Percentiles rank a stretch among this genome's conserved stretches.
Conservation (phyloP, 1,284 basidiomycete genomes). For the Pseudozyma tsukubaensis region DNA sequence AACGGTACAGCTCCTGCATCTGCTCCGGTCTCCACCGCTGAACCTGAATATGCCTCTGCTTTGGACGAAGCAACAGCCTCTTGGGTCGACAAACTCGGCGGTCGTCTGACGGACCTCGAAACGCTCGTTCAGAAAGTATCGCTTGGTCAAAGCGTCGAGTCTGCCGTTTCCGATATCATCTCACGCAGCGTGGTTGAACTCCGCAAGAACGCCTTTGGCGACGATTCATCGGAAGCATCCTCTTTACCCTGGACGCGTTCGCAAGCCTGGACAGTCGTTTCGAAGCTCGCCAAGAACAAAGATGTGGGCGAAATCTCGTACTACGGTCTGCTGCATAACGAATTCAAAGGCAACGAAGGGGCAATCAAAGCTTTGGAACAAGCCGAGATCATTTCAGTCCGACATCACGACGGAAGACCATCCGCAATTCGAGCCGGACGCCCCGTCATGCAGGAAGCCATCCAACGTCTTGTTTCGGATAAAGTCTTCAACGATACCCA, state of each 20-base stretch:
- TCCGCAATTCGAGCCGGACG: conserved; percentile 86
- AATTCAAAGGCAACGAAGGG: conserved; percentile 90
- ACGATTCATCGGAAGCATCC: conserved; percentile 86
- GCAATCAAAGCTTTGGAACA: conserved; percentile 87
- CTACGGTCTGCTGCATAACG: conserved; percentile 82
- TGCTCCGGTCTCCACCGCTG: background rate
- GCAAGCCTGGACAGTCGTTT: conserved; percentile 88
- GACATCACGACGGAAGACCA: conserved; percentile 84
- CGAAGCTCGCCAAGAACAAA: conserved; percentile 75
- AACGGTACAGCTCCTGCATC: conserved; percentile 1
- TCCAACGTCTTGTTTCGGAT: conserved; percentile 82
- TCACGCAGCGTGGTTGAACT: conserved; percentile 82
- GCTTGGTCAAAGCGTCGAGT: conserved; percentile 55
- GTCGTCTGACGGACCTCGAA: conserved; percentile 63
- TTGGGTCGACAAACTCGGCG: conserved; percentile 64
- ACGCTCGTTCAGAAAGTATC: conserved; percentile 60
- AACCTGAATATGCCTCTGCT: conserved; percentile 15
- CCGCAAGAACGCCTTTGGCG: conserved; percentile 90
- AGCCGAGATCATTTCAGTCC: conserved; percentile 85
- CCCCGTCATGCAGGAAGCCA: conserved; percentile 87
- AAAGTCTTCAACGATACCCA: conserved; percentile 82
- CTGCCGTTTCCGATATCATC: conserved; percentile 71
- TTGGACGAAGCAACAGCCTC: conserved; percentile 52
- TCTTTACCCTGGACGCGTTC: conserved; percentile 83
- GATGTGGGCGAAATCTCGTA: conserved; percentile 79